phyloP scores from a whole-genome alignment of 805 yeast species.

The Saturnispora zaruensis region DNA sequence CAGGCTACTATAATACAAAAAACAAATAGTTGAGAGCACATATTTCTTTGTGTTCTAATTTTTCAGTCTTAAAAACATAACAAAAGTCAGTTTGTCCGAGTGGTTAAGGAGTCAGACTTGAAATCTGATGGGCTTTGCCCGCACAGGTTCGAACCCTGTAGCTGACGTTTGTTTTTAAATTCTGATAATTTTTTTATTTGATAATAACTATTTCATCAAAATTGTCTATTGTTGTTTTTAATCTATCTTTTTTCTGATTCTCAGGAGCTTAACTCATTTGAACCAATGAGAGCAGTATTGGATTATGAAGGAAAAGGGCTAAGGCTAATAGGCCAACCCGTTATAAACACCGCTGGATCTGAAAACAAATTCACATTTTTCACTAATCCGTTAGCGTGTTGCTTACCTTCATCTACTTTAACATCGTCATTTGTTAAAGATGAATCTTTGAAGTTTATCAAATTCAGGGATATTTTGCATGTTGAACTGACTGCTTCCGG shows the following conservation, averaged over 20 bases:
- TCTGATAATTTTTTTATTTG: background rate
- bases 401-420: slow-evolving; percentile 14
- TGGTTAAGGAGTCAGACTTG: slow-evolving; percentile 17
- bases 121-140: slow-evolving; percentile 17
- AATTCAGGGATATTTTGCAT: slow-evolving; percentile 23
- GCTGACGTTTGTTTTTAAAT: slow-evolving; percentile 13
- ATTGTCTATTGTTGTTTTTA: background rate
- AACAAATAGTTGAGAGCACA: too few relatives aligned
- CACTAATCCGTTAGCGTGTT: slow-evolving; percentile 9
- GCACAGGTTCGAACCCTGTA: slow-evolving; percentile 17
- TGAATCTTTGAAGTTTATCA: slow-evolving; percentile 11
- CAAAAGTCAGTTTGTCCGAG: slow-evolving; percentile 15
- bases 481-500: slow-evolving; percentile 16
- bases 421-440: slow-evolving; percentile 9
- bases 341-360: background rate
- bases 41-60: too few relatives aligned
- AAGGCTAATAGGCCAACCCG: slow-evolving; percentile 8
- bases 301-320: slow-evolving; percentile 6
- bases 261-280: background rate
- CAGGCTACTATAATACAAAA: too few relatives aligned
- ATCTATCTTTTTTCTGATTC: background rate
- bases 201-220: background rate
- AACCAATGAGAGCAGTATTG: slow-evolving; percentile 8
- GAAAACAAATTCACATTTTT: background rate
- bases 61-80: background rate